Evolutionary conservation across 306 rosid genomes (phyloP), one percentile per base, ranked within the genome.

Genomic region (Mucuna pruriens): DNA sequence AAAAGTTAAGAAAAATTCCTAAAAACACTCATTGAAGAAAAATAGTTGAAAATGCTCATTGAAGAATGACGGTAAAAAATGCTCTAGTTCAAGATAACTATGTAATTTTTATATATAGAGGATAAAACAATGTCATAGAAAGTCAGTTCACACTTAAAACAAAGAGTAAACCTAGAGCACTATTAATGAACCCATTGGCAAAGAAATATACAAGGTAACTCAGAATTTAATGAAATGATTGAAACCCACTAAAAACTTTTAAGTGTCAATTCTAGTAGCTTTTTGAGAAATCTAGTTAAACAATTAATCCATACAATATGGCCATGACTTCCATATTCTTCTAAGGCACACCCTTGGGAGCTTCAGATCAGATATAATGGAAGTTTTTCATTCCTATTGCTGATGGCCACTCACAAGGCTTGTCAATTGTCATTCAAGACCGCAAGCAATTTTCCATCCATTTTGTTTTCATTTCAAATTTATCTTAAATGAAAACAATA

Each of bases 381-480:
- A 17, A 6, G 4, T 58, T 38, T 69, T 42, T 55, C 19, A 69
- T 74, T 73, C 71, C 71, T 60, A 66, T 67, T 79, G 67, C 68
- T 66, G 78, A 46, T n/a, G 46, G 58, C 33, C 57, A 85, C 20
- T 61, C 17, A 74, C 42, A 54, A 58, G 54, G 45, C 67, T 58
- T 20, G 33, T 12, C 63, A 29, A 54, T 20, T 57, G 33, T 20
- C 1, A 20, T 45, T 70, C 72, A 67, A 69, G n/a, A 54, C 44
- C 36, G 36, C n/a, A 6, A 34, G 38, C 5, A 70, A 70, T 42
- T 38, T 77, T 38, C 58, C 75, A 58, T 60, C 54, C 13, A 19
- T 31, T 49, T 39, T 61, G 38, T 78, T 74, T 60, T 17, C 69
- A 74, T 61, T 71, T 82, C 63, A 81, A 77, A 71, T 55, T 54